Evolutionary conservation across 1,284 basidiomycete genomes (phyloP), one percentile per base, ranked within the genome.

Genomic region (Agaricales sp.): DNA sequence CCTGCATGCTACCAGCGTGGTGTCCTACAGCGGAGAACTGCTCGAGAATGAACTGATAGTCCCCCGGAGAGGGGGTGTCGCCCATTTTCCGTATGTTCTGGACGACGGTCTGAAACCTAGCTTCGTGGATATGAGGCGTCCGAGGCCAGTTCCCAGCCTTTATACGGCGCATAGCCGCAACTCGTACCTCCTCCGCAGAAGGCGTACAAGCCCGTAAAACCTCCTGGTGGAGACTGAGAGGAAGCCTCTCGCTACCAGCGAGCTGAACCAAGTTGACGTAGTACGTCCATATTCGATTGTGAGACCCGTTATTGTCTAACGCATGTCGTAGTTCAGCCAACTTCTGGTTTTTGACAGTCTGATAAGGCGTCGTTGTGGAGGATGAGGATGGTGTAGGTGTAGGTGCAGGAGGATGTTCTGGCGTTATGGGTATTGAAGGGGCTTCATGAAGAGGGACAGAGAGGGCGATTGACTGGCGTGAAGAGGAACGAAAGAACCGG

Each of bases 1-100:
- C 74, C 47, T 72, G 61, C 56, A 74, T 66, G 14, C 75, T 70
- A 6, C 81, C 82, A 19, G 66, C 56, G 55, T 78, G 67, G 58
- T 89, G 74, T 3, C 86, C 87, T 2, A 78, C 76, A 0, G 80
- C 77, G 37, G 84, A 82, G 53, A 87, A 86, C 51, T 87, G 82
- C 52, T 75, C 70, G 46, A 90, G 61, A 47, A 90, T 65, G 58
- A 80, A 81, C 59, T 89, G 73, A 60, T 83, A 89, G 60, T 89
- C 87, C 2, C 77, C 74, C 47, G 81, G 52, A 3, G 66, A 59
- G 2, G 85, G 82, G 23, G 58, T 62, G 39, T 58, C 59, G 4
- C 77, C 78, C 14, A 71, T 59, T 30, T 68, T 64, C 48, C 77
- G 77, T 25, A 89, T 87, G 60, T 85, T 85, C 47, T 70, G 71